These are phyloP conservation scores for Pythium utonaiense DNA, from an alignment of 352 stramenopile species.

Conservation along the genomic window DNA sequence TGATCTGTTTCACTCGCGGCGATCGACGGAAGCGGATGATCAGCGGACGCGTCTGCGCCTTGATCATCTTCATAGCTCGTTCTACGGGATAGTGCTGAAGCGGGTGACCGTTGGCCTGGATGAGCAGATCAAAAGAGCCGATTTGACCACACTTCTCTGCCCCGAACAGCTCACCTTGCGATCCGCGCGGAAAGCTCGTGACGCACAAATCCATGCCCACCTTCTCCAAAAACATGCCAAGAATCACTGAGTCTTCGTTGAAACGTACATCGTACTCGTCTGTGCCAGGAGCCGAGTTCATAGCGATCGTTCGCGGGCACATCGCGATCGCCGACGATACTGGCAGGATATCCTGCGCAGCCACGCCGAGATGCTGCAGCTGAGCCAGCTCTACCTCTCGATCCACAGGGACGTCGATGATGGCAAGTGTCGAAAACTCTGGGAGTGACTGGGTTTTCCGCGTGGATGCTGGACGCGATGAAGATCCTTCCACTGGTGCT, in stretches of 20 bases:
- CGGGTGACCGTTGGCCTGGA: slow-evolving; percentile 79
- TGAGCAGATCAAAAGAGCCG: slow-evolving; percentile 57
- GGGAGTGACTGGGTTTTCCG: slow-evolving; percentile 11
- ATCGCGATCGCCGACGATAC: slow-evolving; percentile 79
- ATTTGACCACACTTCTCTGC: slow-evolving; percentile 77
- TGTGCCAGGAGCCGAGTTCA: slow-evolving; percentile 45
- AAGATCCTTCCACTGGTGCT: slow-evolving; percentile 1
- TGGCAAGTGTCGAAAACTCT: slow-evolving; percentile 2
- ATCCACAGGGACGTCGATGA: slow-evolving; percentile 51
- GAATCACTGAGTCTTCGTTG: slow-evolving; percentile 56
- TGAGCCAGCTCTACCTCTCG: slow-evolving; percentile 52
- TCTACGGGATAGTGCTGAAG: slow-evolving; percentile 83
- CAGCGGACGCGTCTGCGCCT: slow-evolving; percentile 69
- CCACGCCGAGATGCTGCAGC: slow-evolving; percentile 42
- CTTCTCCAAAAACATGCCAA: slow-evolving; percentile 82
- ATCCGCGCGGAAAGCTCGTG: slow-evolving; percentile 66
- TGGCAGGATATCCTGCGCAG: slow-evolving; percentile 69
- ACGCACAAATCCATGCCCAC: slow-evolving; percentile 71
- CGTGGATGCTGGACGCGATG: neutral
- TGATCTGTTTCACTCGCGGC: slow-evolving; percentile 52
- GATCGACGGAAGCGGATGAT: slow-evolving; percentile 76
- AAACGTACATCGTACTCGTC: slow-evolving; percentile 83
- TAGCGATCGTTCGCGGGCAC: slow-evolving; percentile 68
- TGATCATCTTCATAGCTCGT: slow-evolving; percentile 82
- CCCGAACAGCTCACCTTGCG: slow-evolving; percentile 64